Evolutionary conservation across 1,139 yeast genomes (phyloP), one percentile per base, ranked within the genome.

Genomic region (Magnusiomyces paraingens): DNA sequence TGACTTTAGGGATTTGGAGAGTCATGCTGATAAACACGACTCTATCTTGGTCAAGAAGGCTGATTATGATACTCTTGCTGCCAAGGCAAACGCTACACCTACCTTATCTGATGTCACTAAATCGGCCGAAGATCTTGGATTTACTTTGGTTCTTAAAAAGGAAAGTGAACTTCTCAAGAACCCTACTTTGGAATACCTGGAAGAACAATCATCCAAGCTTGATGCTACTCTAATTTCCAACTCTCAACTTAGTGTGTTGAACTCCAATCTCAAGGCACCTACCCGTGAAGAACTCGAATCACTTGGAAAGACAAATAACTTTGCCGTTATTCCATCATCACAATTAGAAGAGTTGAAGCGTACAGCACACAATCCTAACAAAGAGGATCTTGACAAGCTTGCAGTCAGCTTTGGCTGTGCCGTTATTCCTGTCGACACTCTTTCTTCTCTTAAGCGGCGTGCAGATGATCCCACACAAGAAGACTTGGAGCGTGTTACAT

Each of bases 331-430:
- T 26, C 52, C 55, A 6, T 47, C 44, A 36, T 15, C 50, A 14
- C 53, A 41, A 26, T 52, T 55, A 10, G 43, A 51, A 10, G 52
- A 55, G 18, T 47, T 53, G 11, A 52, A 52, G 29, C 50, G 53
- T n/a, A 59, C 57, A n/a, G 55, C 55, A 26, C 55, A 60, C 22
- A 54, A 51, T 38, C 67, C 67, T 2, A 57, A 61, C 1, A 58
- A 58, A 52, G 62, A 57, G 11, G 77, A 76, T 45, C 69, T 80
- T 17, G 77, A 78, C 58, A 65, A 69, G 11, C 78, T 74, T 62
- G 83, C 82, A 1, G 67, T 73, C 52, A 73, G 72, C 18, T 73
- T 79, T 55, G 74, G 77, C 49, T 64, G 82, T 56, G 75, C 78
- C 4, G 61, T 79, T n/a, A 59, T 84, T 18, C 73, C 84, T 1